Percentiles rank a stretch among this genome's conserved stretches.
phyloP scores from a whole-genome alignment of 2,329 filamentous ascomycete genomes.

The Penicillium rolfsii region DNA sequence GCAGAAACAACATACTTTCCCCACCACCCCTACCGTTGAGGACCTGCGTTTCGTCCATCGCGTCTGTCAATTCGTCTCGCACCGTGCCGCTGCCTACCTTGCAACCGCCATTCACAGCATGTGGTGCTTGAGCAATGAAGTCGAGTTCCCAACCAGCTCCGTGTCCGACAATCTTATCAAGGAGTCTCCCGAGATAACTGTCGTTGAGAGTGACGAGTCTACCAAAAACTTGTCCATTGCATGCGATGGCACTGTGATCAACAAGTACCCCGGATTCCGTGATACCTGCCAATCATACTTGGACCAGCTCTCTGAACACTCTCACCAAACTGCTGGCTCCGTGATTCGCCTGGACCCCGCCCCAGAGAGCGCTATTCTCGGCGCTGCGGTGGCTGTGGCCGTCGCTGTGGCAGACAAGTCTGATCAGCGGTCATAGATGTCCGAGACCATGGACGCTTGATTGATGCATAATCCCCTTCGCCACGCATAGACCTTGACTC shows the following conservation, averaged over 20 bases:
- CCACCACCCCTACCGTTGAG: slow-evolving; percentile 48
- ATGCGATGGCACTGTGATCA: slow-evolving; percentile 57
- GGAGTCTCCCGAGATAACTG: slow-evolving; percentile 38
- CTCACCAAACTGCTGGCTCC: slow-evolving; percentile 26
- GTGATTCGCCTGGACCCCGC: slow-evolving; percentile 47
- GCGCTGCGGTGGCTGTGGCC: slow-evolving; percentile 53
- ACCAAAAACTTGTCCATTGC: slow-evolving; percentile 49
- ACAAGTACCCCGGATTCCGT: slow-evolving; percentile 55
- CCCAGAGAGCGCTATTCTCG: slow-evolving; percentile 50
- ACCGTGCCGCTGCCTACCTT: slow-evolving; percentile 64
- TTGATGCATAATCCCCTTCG: slow-evolving; percentile 13
- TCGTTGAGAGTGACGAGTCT: slow-evolving; percentile 37
- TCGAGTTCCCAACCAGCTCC: slow-evolving; percentile 44
- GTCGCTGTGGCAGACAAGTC: slow-evolving; percentile 42
- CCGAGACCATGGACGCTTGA: neutral
- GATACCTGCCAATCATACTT: slow-evolving; percentile 50
- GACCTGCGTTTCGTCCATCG: slow-evolving; percentile 61
- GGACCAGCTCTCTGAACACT: slow-evolving; percentile 44
- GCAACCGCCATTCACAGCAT: slow-evolving; percentile 66
- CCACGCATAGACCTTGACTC: slow-evolving; percentile 18
- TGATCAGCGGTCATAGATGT: slow-evolving; percentile 6
- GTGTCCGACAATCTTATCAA: slow-evolving; percentile 30
- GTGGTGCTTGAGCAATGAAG: slow-evolving; percentile 58
- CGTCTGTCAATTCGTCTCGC: slow-evolving; percentile 58
- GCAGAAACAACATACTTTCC: slow-evolving; percentile 56